phyloP scores from a whole-genome alignment of 176 grass and related monocot genomes.

The Bothriochloa decipiens region DNA sequence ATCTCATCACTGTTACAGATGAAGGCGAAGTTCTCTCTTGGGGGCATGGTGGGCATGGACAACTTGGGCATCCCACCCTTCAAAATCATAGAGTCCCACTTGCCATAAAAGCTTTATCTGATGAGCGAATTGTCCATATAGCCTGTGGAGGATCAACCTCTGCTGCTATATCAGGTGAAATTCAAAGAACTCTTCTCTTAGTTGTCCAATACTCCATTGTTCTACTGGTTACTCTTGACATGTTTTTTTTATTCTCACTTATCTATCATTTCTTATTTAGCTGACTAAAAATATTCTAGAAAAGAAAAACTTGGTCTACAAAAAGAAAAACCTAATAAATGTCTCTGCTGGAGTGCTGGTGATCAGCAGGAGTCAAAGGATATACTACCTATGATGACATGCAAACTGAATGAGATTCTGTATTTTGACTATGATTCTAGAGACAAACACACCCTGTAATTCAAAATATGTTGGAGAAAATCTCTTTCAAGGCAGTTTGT shows the following conservation, averaged over 20 bases:
- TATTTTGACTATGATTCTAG: background rate
- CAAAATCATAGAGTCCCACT: constrained; percentile 83
- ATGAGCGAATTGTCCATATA: constrained; percentile 71
- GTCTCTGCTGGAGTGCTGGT: background rate
- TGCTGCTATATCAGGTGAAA: constrained; percentile 89
- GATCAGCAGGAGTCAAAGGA: background rate
- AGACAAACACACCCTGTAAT: background rate
- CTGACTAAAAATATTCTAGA: constrained; percentile 9
- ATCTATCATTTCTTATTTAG: background rate
- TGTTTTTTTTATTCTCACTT: constrained; percentile 2
- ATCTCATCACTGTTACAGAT: constrained; percentile 46
- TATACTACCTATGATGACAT: background rate
- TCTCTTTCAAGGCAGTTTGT: background rate
- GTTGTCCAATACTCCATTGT: background rate
- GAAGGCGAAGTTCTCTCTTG: constrained; percentile 86
- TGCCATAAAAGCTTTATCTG: constrained; percentile 68
- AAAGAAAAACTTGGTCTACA: constrained; percentile 14
- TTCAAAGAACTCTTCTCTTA: background rate
- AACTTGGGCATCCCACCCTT: constrained; percentile 75
- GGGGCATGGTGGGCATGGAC: constrained; percentile 89
- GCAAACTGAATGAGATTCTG: background rate
- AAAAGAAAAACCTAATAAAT: constrained; percentile 20
- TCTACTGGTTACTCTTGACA: background rate
- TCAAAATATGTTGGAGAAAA: constrained; percentile 17
- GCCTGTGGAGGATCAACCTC: constrained; percentile 93